Percentiles rank a stretch among this genome's conserved stretches.
These are phyloP conservation scores for Trichoderma sp. DNA, from an alignment of 2,329 filamentous ascomycete species.

Conservation along the genomic window DNA sequence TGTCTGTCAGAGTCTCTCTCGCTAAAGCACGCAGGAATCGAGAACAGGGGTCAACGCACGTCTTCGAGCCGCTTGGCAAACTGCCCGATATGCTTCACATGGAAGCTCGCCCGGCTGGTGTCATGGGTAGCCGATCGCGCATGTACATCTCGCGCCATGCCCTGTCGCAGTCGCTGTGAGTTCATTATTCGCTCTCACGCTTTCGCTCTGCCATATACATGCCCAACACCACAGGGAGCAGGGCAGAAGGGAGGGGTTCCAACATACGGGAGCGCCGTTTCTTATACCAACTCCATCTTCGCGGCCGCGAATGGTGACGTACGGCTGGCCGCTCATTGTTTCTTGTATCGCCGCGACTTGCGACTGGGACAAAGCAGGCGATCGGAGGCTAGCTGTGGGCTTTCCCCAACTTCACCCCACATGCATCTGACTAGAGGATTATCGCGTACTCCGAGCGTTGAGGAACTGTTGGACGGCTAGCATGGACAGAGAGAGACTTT, in stretches of 20 bases:
- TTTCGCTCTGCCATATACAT: not conserved
- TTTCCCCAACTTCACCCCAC: slow-evolving; percentile 11
- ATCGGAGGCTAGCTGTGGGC: not conserved
- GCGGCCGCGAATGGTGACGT: slow-evolving; percentile 52
- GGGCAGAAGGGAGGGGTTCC: not conserved
- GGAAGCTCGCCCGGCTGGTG: slow-evolving; percentile 55
- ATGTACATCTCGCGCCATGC: slow-evolving; percentile 24
- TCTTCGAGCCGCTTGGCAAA: slow-evolving; percentile 55
- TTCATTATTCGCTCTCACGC: not conserved
- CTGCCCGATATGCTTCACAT: slow-evolving; percentile 53
- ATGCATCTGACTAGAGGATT: slow-evolving; percentile 5
- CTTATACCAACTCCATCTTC: slow-evolving; percentile 45
- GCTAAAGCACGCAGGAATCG: not conserved
- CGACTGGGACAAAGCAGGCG: not conserved
- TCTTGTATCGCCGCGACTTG: not conserved
- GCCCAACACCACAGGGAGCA: not conserved
- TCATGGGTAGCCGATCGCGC: slow-evolving; percentile 50
- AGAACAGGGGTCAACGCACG: slow-evolving; percentile 35
- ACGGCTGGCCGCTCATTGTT: slow-evolving; percentile 45
- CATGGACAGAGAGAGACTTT: not conserved
- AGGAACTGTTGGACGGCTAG: not conserved
- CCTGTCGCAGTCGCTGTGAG: slow-evolving; percentile 7
- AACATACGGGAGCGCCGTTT: slow-evolving; percentile 44
- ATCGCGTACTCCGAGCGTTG: not conserved
- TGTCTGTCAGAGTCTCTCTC: not conserved